Conservation (phyloP, 129 eudicot species). For the Helianthus tuberosus region DNA sequence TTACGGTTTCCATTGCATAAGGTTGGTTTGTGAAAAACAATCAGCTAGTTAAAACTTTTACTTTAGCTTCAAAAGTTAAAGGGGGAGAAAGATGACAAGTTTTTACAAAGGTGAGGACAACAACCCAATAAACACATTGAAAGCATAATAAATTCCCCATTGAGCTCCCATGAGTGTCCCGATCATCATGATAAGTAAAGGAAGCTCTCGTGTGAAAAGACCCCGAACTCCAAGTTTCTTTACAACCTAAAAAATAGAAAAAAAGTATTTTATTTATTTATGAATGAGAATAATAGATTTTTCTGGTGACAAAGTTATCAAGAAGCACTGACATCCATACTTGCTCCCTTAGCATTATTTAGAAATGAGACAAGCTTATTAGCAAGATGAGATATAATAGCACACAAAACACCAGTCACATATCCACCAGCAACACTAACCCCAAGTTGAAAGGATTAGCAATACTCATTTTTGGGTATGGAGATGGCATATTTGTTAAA, state of each 20-base stretch:
- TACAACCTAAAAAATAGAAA: constrained; percentile 35
- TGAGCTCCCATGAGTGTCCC: constrained; percentile 59
- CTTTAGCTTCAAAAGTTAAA: not conserved
- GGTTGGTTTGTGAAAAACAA: constrained; percentile 55
- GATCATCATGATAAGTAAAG: constrained; percentile 53
- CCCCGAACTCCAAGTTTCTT: constrained; percentile 55
- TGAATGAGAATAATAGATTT: not conserved
- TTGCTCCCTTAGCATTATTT: constrained; percentile 43
- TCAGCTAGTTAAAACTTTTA: constrained; percentile 4
- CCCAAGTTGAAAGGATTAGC: constrained; percentile 81
- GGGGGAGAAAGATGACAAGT: not conserved
- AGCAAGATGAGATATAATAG: not conserved
- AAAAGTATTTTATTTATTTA: too few species aligned
- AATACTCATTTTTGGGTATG: constrained; percentile 75
- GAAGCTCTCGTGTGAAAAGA: constrained; percentile 53
- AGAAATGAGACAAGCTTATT: constrained; percentile 40
- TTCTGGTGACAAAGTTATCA: not conserved
- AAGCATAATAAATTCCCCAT: constrained; percentile 55
- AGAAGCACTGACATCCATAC: constrained; percentile 61
- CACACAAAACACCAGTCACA: constrained; percentile 71
- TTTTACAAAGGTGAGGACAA: not conserved
- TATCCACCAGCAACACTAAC: constrained; percentile 96
- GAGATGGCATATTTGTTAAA: constrained; percentile 83
- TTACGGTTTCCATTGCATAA: too few species aligned
- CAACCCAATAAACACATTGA: constrained; percentile 56